Base-by-base conservation (phyloP, 345 rosid species). In the Euphorbia tirucalli region DNA sequence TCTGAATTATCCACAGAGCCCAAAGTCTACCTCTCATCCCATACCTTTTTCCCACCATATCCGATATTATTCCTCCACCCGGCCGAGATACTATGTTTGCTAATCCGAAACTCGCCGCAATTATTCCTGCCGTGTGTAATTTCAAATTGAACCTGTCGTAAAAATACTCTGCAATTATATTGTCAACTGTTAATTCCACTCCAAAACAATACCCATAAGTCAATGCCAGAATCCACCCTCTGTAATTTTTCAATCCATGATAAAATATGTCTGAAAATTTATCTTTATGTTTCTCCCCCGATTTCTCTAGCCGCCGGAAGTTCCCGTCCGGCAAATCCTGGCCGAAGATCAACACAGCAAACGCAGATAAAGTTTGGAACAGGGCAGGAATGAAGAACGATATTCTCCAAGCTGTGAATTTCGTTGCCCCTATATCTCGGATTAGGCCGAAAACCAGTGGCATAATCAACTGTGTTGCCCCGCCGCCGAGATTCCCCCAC, bases 151-250 rank as follows among this genome's bases (percentile, higher is more conserved):
- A 93, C 39, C 93, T 79, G 65, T 93, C 98, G 50, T 89, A 93
- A 69, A 93, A 91, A 73, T 93, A 93, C 60, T 93, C 93, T 0
- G 98, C 96, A 0, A 93, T 85, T 7, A 91, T 87, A 82, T 93
- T 93, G 80, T 93, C 98, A 3, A 85, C 63, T 0, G 98, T 88
- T 24, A 93, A 74, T 81, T 93, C 98, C 10, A 91, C 96, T 19
- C 98, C 97, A 61, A 91, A 91, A 76, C 97, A 93, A 61, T 93
- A 93, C 4, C 98, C 97, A 43, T 93, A 93, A n/a, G 93, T 88
- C 78, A 91, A 62, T 41, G 91, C 91, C 66, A 93, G 79, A 44
- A 91, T 86, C 94, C 94, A 93, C n/a, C 91, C 97, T 50, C 97
- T 87, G 76, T 93, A 93, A 76, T 93, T 93, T 16, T 72, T 62